These are phyloP conservation scores for Beauveria pseudobassiana DNA, from an alignment of 2,329 filamentous ascomycete genomes.

Conservation along the genomic window DNA sequence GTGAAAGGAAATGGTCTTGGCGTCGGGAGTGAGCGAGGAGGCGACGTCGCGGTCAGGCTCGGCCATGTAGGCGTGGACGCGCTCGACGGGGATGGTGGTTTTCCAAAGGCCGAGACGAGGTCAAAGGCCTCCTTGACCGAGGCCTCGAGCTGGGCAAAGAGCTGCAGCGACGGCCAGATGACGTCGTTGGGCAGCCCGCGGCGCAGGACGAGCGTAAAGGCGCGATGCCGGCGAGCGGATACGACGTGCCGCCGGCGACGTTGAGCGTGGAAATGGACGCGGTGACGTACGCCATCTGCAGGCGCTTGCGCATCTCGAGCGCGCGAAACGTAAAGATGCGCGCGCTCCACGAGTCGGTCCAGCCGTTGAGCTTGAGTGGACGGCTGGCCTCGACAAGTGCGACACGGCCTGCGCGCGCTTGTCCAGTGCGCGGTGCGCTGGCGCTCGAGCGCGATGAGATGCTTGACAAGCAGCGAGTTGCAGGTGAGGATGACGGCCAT, in stretches of 20 bases:
- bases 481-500: slow-evolving; percentile 60
- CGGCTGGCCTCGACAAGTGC: slow-evolving; percentile 79
- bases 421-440: slow-evolving; percentile 66
- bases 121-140: slow-evolving; percentile 68
- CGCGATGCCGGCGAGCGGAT: slow-evolving; percentile 75
- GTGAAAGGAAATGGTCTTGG: slow-evolving; percentile 43
- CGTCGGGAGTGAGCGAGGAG: slow-evolving; percentile 27
- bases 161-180: slow-evolving; percentile 77
- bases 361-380: slow-evolving; percentile 43
- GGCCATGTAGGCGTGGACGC: slow-evolving; percentile 79
- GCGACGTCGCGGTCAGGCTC: slow-evolving; percentile 67
- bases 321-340: slow-evolving; percentile 29
- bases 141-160: slow-evolving; percentile 68
- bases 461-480: slow-evolving; percentile 60
- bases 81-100: slow-evolving; percentile 70
- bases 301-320: slow-evolving; percentile 29
- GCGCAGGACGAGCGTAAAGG: slow-evolving; percentile 65
- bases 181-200: slow-evolving; percentile 67
- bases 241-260: slow-evolving; percentile 61
- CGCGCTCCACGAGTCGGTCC: slow-evolving; percentile 29
- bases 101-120: slow-evolving; percentile 69
- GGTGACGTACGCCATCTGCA: slow-evolving; percentile 27
- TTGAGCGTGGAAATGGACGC: slow-evolving; percentile 60
- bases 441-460: slow-evolving; percentile 61
- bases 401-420: slow-evolving; percentile 70